Evolutionary conservation across 176 grass and related monocot species (phyloP).

Genomic region (Oryza meyeriana): DNA sequence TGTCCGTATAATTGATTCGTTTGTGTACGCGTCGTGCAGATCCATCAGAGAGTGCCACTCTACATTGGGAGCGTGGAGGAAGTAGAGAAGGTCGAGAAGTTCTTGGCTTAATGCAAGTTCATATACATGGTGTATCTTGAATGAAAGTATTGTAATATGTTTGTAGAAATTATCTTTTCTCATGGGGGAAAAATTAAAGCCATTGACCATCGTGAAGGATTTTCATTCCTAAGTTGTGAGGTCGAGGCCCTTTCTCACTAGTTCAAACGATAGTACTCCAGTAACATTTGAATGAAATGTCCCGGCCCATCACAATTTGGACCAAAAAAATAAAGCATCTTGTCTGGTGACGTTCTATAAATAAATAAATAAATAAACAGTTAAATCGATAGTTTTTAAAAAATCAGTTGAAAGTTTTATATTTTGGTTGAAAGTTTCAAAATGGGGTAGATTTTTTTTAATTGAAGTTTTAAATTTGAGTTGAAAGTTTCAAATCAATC

Average conservation of each 20-base stretch:
- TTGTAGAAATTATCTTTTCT: conserved; percentile 19
- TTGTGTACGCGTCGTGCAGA: conserved; percentile 32
- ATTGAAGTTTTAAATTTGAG: too few relatives aligned
- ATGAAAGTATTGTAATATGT: background rate
- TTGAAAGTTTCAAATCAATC: too few relatives aligned
- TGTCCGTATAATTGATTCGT: background rate
- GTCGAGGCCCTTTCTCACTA: background rate
- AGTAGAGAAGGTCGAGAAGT: conserved; percentile 93
- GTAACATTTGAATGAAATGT: too few relatives aligned
- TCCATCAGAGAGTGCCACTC: conserved; percentile 93
- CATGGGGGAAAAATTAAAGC: background rate
- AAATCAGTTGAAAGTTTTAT: too few relatives aligned
- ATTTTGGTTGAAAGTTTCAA: too few relatives aligned
- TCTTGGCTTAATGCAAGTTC: conserved; percentile 51
- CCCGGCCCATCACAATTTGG: too few relatives aligned
- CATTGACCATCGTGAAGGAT: background rate
- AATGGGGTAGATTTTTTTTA: too few relatives aligned
- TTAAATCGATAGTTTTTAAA: too few relatives aligned
- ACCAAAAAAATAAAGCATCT: too few relatives aligned
- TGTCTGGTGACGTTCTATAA: too few relatives aligned
- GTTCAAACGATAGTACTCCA: too few relatives aligned
- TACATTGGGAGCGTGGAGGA: conserved; percentile 96
- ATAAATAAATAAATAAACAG: too few relatives aligned
- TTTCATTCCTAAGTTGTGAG: background rate
- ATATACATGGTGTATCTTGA: background rate